Evolutionary conservation across 2,329 filamentous ascomycete species (phyloP), one percentile per base, ranked within the genome.

Genomic region (Neofusicoccum umdonicola): DNA sequence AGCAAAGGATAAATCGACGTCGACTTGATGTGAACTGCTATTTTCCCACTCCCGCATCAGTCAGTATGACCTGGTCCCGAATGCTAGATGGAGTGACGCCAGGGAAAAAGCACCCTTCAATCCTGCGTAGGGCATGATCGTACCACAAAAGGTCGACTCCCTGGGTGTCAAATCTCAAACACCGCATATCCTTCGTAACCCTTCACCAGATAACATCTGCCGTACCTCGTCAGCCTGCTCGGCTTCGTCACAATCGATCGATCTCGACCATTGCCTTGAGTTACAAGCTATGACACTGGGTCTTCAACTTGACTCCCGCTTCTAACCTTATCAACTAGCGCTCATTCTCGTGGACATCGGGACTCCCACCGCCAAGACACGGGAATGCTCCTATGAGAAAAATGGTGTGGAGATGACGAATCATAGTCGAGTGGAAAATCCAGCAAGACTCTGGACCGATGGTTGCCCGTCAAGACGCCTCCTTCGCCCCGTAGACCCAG

Each of bases 301-400:
- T 19, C 11, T 45, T 15, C 7, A 15, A 37, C 39, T 44, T 11
- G n/a, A 27, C 41, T 45, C 22, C 34, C 31, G 12, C 17, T 22
- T 39, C 42, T 39, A 34, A 50, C 13, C 34, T 50, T 64, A 58
- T 51, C 44, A 41, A 58, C 52, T 64, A 64, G 62, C 52, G 62
- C 44, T 41, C 62, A 64, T 64, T 64, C 52, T 48, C 52, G 44
- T 13, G 27, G 19, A 31, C 44, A 39, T 58, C 62, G 27, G 34
- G 50, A 50, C 52, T 48, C 15, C 37, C 44, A 57, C 41, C 22
- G 42, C 62, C 62, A 64, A 64, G 62, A 39, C 34, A 44, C 19
- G 62, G 51, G 52, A 50, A 64, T 58, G 62, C 35, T 58, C 52
- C 27, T 34, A 17, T 12, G 22, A 52, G 34, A 63, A 35, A 63